Percentiles rank a stretch among this genome's conserved stretches.
These are phyloP conservation scores for Effrenium voratum DNA, from an alignment of 73 alveolate genomes.

Conservation along the genomic window DNA sequence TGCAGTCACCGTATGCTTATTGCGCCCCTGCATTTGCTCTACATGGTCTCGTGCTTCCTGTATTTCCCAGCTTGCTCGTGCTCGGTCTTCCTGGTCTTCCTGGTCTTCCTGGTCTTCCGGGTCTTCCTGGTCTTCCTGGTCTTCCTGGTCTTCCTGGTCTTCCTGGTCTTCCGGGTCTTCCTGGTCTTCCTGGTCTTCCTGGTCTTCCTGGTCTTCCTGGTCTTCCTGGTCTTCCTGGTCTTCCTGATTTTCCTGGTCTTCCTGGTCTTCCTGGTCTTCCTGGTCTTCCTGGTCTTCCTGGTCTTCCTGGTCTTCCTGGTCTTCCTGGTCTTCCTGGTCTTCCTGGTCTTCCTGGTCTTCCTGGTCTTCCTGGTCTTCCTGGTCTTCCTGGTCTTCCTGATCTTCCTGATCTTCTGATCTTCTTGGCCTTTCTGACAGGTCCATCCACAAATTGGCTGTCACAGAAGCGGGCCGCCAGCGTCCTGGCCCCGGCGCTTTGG, in stretches of 20 bases:
- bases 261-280: background rate
- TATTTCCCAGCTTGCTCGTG: background rate
- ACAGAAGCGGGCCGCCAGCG: no score
- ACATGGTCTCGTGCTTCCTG: background rate
- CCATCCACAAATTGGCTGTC: no score
- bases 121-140: background rate
- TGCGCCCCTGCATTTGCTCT: background rate
- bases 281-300: background rate
- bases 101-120: background rate
- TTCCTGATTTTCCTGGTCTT: background rate
- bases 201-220: background rate
- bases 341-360: background rate
- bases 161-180: background rate
- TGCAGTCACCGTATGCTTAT: background rate
- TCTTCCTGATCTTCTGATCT: background rate
- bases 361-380: background rate
- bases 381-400: background rate
- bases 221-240: background rate
- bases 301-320: background rate
- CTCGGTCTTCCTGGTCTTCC: background rate
- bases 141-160: background rate
- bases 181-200: background rate
- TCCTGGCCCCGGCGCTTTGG: conserved; percentile 25
- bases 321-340: background rate
- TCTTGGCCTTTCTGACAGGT: no score